These are phyloP conservation scores for Aspergillus ochraceus DNA, from an alignment of 2,329 filamentous ascomycete genomes.

Conservation along the genomic window DNA sequence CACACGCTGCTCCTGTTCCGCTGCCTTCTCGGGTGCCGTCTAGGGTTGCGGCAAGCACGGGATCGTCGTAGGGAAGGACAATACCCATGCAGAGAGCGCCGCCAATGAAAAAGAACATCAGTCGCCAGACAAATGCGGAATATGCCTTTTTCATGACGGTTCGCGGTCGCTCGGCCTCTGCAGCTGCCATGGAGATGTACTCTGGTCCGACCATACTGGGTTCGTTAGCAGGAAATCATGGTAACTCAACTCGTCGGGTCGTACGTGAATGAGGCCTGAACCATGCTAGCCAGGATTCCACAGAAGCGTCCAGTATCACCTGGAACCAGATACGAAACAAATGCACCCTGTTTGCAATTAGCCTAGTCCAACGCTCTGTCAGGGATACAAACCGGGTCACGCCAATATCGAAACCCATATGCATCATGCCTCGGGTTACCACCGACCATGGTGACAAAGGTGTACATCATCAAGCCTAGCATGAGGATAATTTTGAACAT, in stretches of 20 bases:
- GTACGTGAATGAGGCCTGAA: constrained; percentile 64
- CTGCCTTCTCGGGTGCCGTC: constrained; percentile 29
- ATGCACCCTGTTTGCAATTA: constrained; percentile 49
- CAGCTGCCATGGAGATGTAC: constrained; percentile 61
- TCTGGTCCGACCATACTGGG: constrained; percentile 60
- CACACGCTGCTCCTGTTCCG: constrained; percentile 58
- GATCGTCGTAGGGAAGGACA: constrained; percentile 66
- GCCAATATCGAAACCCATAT: constrained; percentile 69
- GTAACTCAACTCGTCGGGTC: not conserved
- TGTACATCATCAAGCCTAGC: constrained; percentile 42
- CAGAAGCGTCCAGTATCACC: constrained; percentile 59
- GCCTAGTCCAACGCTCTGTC: no score
- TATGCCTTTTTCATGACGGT: constrained; percentile 69
- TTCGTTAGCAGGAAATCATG: not conserved
- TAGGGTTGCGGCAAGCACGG: constrained; percentile 58
- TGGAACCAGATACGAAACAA: constrained; percentile 61
- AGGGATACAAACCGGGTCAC: constrained; percentile 46
- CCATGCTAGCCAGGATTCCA: constrained; percentile 64
- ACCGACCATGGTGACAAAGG: constrained; percentile 77
- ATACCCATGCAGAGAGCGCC: constrained; percentile 70
- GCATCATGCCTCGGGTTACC: constrained; percentile 69
- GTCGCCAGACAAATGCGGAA: constrained; percentile 73
- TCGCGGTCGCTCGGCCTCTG: constrained; percentile 67
- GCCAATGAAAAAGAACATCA: constrained; percentile 70
- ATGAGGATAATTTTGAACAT: constrained; percentile 42